Evolutionary conservation across 2,329 filamentous ascomycete species (phyloP), one percentile per base, ranked within the genome.

Genomic region (Daldinia sp.): DNA sequence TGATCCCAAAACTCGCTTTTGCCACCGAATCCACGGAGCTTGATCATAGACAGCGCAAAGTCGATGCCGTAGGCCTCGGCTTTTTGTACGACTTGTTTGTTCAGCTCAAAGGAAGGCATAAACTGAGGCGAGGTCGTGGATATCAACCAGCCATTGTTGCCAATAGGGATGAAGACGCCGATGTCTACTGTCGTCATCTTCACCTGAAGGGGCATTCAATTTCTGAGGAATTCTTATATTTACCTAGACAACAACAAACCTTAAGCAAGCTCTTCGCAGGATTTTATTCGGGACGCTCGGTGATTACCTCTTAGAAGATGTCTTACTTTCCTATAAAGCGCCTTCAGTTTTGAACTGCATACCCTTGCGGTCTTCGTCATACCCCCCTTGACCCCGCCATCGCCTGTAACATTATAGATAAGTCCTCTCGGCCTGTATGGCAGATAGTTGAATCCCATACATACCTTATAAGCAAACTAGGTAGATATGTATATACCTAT

Each of bases 91-190:
- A 78, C 71, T 42, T 73, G 59, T 63, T 77, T 77, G 69, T 78
- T 78, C 44, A 78, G 70, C 54, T 77, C 76, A 60, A 75, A 79
- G 54, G 64, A 74, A 12, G 77, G 77, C 67, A 69, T 77, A 64
- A 78, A 78, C 62, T 78, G 77, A 2, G 77, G 77, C 3, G 76
- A 69, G 23, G 72, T 76, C 28, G 73, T 75, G 5, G 75, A 77
- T 60, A 79, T 76, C 28, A 78, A 72, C 77, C 76, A 79, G 18
- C 77, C 77, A 73, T 79, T 78, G 70, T 78, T 79, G 60, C 76
- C 76, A 56, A 75, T 76, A 46, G 75, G 75, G 58, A 76, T 75
- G 60, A 76, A 76, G 50, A 76, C 69, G 13, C 75, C 75, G 35
- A 76, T 74, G 23, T 75, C 74, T 42, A 73, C 57, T 4, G 72